phyloP scores from a whole-genome alignment of 192 early-diverging fungal species.

The Coemansia sp. region DNA sequence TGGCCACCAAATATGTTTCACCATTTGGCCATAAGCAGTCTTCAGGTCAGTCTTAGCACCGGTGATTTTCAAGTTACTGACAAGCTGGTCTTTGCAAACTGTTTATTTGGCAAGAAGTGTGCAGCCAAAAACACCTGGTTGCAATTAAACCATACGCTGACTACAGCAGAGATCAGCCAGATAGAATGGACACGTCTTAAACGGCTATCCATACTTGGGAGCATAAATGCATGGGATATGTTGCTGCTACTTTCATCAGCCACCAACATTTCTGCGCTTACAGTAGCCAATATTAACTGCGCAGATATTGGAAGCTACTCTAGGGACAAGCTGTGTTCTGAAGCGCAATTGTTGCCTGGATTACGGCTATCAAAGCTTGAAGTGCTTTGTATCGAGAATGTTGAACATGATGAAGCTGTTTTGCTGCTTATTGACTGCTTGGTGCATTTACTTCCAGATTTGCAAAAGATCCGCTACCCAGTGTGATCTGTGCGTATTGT shows the following conservation, averaged over 20 bases:
- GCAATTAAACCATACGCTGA: not conserved
- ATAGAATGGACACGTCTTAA: constrained; percentile 3
- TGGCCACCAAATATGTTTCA: constrained; percentile 1
- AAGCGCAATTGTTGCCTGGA: not conserved
- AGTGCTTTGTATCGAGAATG: not conserved
- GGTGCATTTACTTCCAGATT: not conserved
- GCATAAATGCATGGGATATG: not conserved
- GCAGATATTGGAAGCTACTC: not conserved
- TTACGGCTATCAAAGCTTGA: not conserved
- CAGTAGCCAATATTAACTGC: not conserved
- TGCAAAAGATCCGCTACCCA: not conserved
- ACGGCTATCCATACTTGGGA: not conserved
- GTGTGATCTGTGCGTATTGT: not conserved
- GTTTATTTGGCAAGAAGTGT: not conserved
- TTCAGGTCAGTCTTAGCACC: not conserved
- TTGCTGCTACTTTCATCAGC: not conserved
- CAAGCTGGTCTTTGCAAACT: constrained; percentile 2
- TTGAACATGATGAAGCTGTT: not conserved
- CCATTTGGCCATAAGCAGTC: not conserved
- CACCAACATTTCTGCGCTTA: not conserved
- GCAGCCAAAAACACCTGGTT: not conserved
- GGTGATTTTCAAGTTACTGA: not conserved
- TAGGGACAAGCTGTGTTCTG: not conserved
- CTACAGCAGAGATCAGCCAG: not conserved
- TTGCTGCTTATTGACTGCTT: not conserved